Percentiles rank a stretch among this genome's conserved stretches.
These are phyloP conservation scores for Lepraria neglecta DNA, from an alignment of 495 filamentous ascomycete species.

Conservation along the genomic window DNA sequence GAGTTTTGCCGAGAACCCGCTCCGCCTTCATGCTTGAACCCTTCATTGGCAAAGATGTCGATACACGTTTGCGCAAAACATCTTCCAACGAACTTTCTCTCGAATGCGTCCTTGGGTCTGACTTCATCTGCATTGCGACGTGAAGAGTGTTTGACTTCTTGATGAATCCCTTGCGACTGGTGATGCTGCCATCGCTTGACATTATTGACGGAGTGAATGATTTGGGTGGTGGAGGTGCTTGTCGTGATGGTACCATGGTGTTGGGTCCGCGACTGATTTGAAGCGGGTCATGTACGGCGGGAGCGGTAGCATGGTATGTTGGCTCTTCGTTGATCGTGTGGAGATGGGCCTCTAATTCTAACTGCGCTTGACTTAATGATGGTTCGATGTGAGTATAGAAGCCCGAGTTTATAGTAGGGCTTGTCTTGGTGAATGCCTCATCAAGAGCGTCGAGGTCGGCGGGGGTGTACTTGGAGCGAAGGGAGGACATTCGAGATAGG, in stretches of 20 bases:
- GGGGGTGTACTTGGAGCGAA: conserved; percentile 32
- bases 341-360: conserved; percentile 30
- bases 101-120: conserved; percentile 8
- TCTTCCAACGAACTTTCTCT: conserved; percentile 9
- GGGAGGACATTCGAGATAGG: conserved; percentile 26
- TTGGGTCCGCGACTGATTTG: conserved; percentile 29
- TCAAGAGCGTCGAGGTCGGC: conserved; percentile 33
- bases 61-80: conserved; percentile 21
- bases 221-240: conserved; percentile 25
- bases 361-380: conserved; percentile 28
- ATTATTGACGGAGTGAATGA: conserved; percentile 1
- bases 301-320: conserved; percentile 16
- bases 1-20: conserved; percentile 23
- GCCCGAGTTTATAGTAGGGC: conserved; percentile 21
- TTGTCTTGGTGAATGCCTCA: conserved; percentile 30
- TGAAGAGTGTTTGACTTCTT: conserved; percentile 26
- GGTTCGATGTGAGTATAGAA: conserved; percentile 17
- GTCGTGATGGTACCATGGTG: conserved; percentile 29
- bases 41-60: conserved; percentile 19
- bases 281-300: conserved; percentile 24
- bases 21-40: conserved; percentile 25
- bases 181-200: conserved; percentile 22
- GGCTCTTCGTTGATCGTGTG: conserved; percentile 31
- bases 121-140: conserved; percentile 28
- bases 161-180: conserved; percentile 20